A percentile compares a stretch with the other conserved stretches of the same genome.
These are phyloP conservation scores for Monilinia polystroma DNA, from an alignment of 2,329 filamentous ascomycete species.

Conservation along the genomic window DNA sequence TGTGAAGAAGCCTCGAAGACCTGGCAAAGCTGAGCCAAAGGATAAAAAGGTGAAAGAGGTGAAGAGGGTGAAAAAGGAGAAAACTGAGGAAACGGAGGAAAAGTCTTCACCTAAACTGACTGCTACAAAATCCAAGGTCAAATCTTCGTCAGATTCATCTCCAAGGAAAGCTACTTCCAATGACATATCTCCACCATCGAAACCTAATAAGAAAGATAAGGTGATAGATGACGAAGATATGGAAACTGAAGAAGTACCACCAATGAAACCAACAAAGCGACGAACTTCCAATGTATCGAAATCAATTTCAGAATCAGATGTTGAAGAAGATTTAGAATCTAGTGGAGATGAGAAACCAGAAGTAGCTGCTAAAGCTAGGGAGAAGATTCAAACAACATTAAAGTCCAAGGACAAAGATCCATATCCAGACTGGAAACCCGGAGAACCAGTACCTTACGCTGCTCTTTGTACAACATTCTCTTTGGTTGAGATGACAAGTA, in stretches of 20 bases:
- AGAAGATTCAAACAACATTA: conserved; percentile 77
- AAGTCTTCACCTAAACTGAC: conserved; percentile 21
- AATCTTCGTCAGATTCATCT: conserved; percentile 27
- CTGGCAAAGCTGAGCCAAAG: conserved; percentile 48
- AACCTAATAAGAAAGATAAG: conserved; percentile 27
- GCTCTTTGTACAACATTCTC: conserved; percentile 94
- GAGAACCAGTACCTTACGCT: conserved; percentile 87
- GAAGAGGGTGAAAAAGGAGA: not conserved
- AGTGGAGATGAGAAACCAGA: conserved; percentile 67
- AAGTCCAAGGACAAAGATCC: conserved; percentile 69
- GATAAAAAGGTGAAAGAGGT: conserved; percentile 31
- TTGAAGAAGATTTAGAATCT: conserved; percentile 45
- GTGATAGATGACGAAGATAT: conserved; percentile 30
- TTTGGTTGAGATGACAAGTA: conserved; percentile 90
- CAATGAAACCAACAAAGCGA: conserved; percentile 33
- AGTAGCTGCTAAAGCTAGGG: conserved; percentile 69
- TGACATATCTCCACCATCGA: conserved; percentile 28
- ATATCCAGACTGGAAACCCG: conserved; percentile 94
- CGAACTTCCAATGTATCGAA: conserved; percentile 43
- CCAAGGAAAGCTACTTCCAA: conserved; percentile 25
- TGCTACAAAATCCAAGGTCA: conserved; percentile 28
- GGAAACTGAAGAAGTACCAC: conserved; percentile 43
- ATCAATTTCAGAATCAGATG: conserved; percentile 50
- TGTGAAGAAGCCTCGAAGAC: conserved; percentile 45
- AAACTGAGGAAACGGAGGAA: conserved; percentile 50